Conservation (phyloP, 2,329 filamentous ascomycete species). For the Alternaria novae-zelandiae region DNA sequence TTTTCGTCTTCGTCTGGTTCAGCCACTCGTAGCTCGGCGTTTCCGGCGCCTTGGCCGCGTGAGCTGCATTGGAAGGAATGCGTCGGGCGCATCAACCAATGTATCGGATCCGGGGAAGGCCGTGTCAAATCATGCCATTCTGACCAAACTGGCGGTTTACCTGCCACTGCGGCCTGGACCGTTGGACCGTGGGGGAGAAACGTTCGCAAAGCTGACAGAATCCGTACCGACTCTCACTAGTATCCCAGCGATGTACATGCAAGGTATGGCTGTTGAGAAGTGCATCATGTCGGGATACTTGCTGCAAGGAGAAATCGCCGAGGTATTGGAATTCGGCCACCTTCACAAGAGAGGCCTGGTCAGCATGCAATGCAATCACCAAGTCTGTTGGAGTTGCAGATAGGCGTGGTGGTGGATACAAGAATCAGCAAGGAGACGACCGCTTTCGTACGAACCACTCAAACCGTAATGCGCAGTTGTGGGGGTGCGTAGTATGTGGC, state of each 20-base stretch:
- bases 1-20: background rate
- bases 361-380: background rate
- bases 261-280: background rate
- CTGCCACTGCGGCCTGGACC: background rate
- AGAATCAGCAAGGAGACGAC: background rate
- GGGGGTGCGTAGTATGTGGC: background rate
- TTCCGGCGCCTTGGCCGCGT: constrained; percentile 12
- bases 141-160: background rate
- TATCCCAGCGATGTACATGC: background rate
- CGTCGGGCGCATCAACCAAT: constrained; percentile 13
- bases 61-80: constrained; percentile 10
- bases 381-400: background rate
- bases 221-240: background rate
- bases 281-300: background rate
- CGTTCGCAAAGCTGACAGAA: background rate
- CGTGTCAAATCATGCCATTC: constrained; percentile 1
- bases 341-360: background rate
- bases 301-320: background rate
- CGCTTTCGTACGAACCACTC: background rate
- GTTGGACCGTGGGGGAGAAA: background rate
- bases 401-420: background rate
- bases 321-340: background rate
- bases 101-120: constrained; percentile 6
- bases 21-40: background rate
- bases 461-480: background rate